Evolutionary conservation across 1,139 yeast species (phyloP).

Genomic region (Geotrichum macrosporum): DNA sequence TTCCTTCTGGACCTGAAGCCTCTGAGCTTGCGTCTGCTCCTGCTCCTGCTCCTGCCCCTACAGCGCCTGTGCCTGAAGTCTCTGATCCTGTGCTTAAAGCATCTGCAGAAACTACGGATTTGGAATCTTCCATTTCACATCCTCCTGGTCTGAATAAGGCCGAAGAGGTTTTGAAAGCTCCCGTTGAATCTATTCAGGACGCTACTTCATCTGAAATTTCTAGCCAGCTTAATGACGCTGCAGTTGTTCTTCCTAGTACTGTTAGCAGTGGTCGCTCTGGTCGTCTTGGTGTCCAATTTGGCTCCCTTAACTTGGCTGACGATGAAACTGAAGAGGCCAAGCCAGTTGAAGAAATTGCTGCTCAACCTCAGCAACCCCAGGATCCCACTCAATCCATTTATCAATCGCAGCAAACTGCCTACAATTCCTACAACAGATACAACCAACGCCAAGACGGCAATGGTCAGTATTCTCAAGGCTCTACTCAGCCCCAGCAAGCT

Average conservation of each 20-base stretch:
- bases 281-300: slow-evolving; percentile 66
- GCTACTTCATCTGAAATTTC: slow-evolving; percentile 27
- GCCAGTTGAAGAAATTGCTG: slow-evolving; percentile 29
- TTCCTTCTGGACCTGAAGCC: slow-evolving; percentile 24
- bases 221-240: slow-evolving; percentile 41
- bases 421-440: slow-evolving; percentile 23
- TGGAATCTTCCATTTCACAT: no score
- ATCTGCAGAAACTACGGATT: no score
- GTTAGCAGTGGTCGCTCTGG: slow-evolving; percentile 46
- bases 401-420: slow-evolving; percentile 22
- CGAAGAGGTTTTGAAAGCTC: slow-evolving; percentile 21
- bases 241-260: slow-evolving; percentile 62
- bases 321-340: slow-evolving; percentile 28
- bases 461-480: slow-evolving; percentile 20
- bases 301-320: slow-evolving; percentile 50
- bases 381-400: slow-evolving; percentile 22
- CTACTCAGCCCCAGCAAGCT: no score
- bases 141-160: slow-evolving; percentile 19
- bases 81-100: slow-evolving; percentile 6
- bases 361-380: slow-evolving; percentile 24
- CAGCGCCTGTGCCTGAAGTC: slow-evolving; percentile 21
- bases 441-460: slow-evolving; percentile 11
- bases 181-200: slow-evolving; percentile 15
- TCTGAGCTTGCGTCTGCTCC: slow-evolving; percentile 31
- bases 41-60: slow-evolving; percentile 25